These are phyloP conservation scores for Penicilliopsis zonata DNA, from an alignment of 495 filamentous ascomycete genomes.

Conservation along the genomic window DNA sequence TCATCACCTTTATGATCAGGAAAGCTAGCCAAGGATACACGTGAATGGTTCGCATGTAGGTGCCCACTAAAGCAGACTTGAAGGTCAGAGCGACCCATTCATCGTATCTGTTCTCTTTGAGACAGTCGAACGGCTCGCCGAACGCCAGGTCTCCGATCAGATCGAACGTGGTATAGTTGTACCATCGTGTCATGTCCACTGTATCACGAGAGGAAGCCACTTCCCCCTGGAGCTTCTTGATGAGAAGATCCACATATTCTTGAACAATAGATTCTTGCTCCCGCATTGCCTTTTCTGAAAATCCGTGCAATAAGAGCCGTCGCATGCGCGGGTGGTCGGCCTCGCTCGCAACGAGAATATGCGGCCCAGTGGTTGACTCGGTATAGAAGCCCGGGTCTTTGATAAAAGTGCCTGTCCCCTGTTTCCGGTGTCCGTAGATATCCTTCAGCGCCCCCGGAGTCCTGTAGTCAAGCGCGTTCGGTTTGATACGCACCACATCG, in stretches of 20 bases:
- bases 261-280: constrained; percentile 32
- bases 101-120: constrained; percentile 36
- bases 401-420: constrained; percentile 3
- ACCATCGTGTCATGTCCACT: constrained; percentile 40
- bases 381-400: constrained; percentile 10
- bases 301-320: constrained; percentile 36
- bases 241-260: constrained; percentile 31
- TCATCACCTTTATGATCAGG: not conserved
- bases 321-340: constrained; percentile 7
- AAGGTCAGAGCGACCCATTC: constrained; percentile 43
- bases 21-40: constrained; percentile 15
- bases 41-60: constrained; percentile 18
- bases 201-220: constrained; percentile 3
- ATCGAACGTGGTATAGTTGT: constrained; percentile 50
- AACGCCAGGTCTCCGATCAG: constrained; percentile 50
- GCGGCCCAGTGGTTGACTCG: constrained; percentile 27
- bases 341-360: constrained; percentile 13
- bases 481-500: constrained; percentile 39
- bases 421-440: constrained; percentile 34
- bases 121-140: constrained; percentile 44
- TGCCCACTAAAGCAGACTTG: constrained; percentile 14
- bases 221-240: constrained; percentile 27
- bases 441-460: constrained; percentile 41
- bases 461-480: constrained; percentile 38
- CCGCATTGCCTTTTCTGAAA: constrained; percentile 34